phyloP scores from a whole-genome alignment of 257 asterid genomes.

The Eucommia ulmoides region DNA sequence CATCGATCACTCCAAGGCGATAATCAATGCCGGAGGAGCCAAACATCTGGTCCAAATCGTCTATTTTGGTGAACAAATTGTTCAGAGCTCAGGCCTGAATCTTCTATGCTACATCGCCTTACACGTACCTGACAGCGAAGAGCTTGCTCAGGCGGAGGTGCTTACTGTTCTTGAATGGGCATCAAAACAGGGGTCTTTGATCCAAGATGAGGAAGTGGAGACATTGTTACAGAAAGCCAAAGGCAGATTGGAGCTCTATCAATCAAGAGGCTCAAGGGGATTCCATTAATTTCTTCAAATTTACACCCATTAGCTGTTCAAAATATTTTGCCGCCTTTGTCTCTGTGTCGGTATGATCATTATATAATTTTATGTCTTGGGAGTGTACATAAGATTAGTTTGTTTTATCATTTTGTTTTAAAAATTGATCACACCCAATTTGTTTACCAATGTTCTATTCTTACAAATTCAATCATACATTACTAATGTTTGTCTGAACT shows the following conservation, averaged over 20 bases:
- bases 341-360: too few relatives aligned
- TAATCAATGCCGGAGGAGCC: constrained; percentile 45
- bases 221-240: constrained; percentile 40
- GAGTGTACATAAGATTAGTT: too few relatives aligned
- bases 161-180: constrained; percentile 64
- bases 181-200: constrained; percentile 29
- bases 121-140: constrained; percentile 66
- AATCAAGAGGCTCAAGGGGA: constrained; percentile 48
- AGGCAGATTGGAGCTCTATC: constrained; percentile 60
- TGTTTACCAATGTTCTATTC: too few relatives aligned
- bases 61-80: constrained; percentile 51
- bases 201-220: constrained; percentile 36
- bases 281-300: constrained; percentile 40
- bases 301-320: too few relatives aligned
- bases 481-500: too few relatives aligned
- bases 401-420: too few relatives aligned
- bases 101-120: constrained; percentile 37
- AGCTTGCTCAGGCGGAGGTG: constrained; percentile 48
- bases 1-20: constrained; percentile 53
- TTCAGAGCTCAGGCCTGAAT: constrained; percentile 37
- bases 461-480: too few relatives aligned
- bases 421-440: too few relatives aligned
- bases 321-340: too few relatives aligned
- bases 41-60: constrained; percentile 58
- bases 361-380: too few relatives aligned